A percentile compares a stretch with the other conserved stretches of the same genome.
These are phyloP conservation scores for Mycena olivaceomarginata DNA, from an alignment of 768 basidiomycete genomes.

Conservation along the genomic window DNA sequence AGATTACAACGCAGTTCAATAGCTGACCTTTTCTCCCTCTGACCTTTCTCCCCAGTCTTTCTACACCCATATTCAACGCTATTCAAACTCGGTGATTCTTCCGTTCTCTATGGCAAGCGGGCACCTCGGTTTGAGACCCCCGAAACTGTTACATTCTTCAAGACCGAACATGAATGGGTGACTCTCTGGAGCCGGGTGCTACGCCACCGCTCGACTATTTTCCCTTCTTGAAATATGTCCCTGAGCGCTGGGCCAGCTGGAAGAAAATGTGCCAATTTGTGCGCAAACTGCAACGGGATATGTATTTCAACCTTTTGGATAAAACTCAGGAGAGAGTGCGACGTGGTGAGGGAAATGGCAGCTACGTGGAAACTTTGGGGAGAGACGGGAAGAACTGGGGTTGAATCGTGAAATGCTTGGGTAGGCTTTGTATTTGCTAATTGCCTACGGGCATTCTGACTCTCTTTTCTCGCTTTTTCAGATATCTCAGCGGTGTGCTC, in stretches of 20 bases:
- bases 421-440: constrained; percentile 15
- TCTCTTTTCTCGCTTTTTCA: constrained; percentile 6
- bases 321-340: constrained; percentile 50
- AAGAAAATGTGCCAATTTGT: constrained; percentile 49
- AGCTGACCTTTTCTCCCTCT: neutral
- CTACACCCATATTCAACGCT: constrained; percentile 53
- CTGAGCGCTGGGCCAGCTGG: constrained; percentile 59
- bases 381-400: constrained; percentile 31
- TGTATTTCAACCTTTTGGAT: constrained; percentile 54
- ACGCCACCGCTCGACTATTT: constrained; percentile 58
- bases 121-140: constrained; percentile 50
- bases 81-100: constrained; percentile 54
- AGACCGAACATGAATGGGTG: constrained; percentile 51
- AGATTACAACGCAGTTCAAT: neutral
- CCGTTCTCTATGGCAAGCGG: constrained; percentile 55
- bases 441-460: neutral
- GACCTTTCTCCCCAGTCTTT: constrained; percentile 46
- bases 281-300: constrained; percentile 49
- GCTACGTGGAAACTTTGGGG: constrained; percentile 55
- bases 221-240: constrained; percentile 55
- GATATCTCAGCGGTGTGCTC: constrained; percentile 55
- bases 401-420: constrained; percentile 31
- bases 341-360: constrained; percentile 51
- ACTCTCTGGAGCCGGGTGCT: constrained; percentile 54
- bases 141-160: constrained; percentile 50